Conservation (phyloP, 2,329 filamentous ascomycete genomes). For the Fusarium tuaranense region DNA sequence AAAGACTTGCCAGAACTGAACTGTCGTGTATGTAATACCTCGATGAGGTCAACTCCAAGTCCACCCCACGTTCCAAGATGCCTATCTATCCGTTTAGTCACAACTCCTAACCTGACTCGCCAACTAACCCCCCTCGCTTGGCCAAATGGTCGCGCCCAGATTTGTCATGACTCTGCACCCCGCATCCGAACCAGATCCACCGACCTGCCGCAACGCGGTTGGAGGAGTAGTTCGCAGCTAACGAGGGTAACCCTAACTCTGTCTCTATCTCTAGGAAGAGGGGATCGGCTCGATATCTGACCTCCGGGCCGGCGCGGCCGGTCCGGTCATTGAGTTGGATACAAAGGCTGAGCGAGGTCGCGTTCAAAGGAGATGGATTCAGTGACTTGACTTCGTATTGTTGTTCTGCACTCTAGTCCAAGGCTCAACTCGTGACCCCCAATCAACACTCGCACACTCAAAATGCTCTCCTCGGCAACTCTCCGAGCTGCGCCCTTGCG, state of each 20-base stretch:
- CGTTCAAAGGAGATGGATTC: neutral
- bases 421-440: neutral
- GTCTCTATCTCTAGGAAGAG: constrained; percentile 16
- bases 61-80: neutral
- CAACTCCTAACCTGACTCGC: constrained; percentile 1
- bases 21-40: neutral
- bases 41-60: neutral
- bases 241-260: neutral
- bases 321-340: constrained; percentile 1
- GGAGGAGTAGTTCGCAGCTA: constrained; percentile 13
- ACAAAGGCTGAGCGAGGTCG: neutral
- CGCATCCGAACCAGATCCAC: constrained; percentile 22
- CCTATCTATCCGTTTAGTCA: constrained; percentile 3
- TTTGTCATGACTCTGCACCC: constrained; percentile 27
- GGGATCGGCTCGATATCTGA: constrained; percentile 25
- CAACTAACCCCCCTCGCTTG: neutral
- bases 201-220: constrained; percentile 11
- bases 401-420: neutral
- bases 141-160: constrained; percentile 15
- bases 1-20: neutral
- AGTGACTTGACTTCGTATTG: neutral
- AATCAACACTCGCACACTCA: neutral
- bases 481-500: constrained; percentile 24
- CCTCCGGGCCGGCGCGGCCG: constrained; percentile 18
- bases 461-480: constrained; percentile 27